Base-by-base conservation (phyloP, 1,284 basidiomycete genomes). In the Salmacisia buchloeana region DNA sequence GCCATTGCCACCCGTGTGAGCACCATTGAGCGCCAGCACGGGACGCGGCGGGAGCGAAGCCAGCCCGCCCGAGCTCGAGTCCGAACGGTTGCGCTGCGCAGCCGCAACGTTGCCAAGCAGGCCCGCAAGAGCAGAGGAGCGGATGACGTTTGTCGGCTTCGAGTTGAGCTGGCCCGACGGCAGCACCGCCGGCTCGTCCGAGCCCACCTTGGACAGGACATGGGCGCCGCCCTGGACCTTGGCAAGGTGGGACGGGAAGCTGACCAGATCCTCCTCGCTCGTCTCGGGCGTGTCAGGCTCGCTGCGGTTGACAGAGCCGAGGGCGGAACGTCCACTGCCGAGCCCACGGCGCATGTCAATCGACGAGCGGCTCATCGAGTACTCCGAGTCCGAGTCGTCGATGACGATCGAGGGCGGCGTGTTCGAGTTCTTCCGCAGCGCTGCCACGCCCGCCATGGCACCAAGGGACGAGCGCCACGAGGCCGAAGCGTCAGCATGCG, bases 241-340 rank as follows among this genome's bases (percentile, higher is more conserved):
- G 21, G 49, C 49, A 25, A 54, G 15, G 25, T 34, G 23, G 39
- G n/a, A 31, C 38, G 41, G 39, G 3, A 41, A 18, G 23, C 67
- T 65, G 33, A 12, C 27, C 21, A 74, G 57, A 58, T 74, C 68
- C 58, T 75, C 73, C 36, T 75, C 73, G 66, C 70, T 72, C 46
- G 73, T 75, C 62, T 75, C 72, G 60, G 73, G 72, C 29, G 73
- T 73, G 58, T 73, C 70, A 41, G 68, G 67, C 12, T 66, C 70
- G 31, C 69, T 65, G 58, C 59, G 54, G 23, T 54, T 54, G 29
- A 54, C 49, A 34, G 31, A 33, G 27, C 29, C 49, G 29, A 54
- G 29, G 15, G 25, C 49, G 18, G 49, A 54, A 31, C 49, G 49
- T 2, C 49, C 49, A 31, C 49, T 31, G 29, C n/a, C 27, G 27